phyloP scores from a whole-genome alignment of 805 yeast genomes.

The Sugiyamaella valdiviana region DNA sequence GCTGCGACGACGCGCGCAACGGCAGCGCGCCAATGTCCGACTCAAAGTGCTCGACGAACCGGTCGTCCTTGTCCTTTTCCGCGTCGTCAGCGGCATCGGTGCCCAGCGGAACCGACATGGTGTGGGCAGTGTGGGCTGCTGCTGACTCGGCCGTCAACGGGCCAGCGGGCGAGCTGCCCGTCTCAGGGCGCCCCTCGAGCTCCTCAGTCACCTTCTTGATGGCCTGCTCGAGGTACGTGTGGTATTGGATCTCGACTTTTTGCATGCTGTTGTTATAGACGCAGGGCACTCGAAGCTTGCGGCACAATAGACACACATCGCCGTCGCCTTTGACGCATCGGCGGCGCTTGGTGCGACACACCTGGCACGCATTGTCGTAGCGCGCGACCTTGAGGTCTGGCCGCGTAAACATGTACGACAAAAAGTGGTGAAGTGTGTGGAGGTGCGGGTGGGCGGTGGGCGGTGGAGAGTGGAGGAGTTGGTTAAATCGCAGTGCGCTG shows the following conservation, averaged over 20 bases:
- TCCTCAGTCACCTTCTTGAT: constrained; percentile 3
- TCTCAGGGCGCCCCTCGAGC: constrained; percentile 1
- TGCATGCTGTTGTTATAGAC: constrained; percentile 2
- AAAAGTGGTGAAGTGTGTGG: neutral
- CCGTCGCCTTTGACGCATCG: constrained; percentile 4
- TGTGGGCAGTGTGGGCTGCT: neutral
- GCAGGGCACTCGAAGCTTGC: constrained; percentile 5
- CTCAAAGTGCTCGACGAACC: constrained; percentile 8
- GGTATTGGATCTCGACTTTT: constrained; percentile 8
- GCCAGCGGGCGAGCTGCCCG: neutral
- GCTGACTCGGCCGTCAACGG: neutral
- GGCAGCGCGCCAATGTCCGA: constrained; percentile 12
- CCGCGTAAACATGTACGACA: constrained; percentile 7
- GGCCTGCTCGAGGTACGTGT: constrained; percentile 7
- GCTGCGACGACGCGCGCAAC: constrained; percentile 11
- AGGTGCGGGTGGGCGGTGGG: too few species aligned
- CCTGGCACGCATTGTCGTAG: constrained; percentile 11
- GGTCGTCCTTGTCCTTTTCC: constrained; percentile 1
- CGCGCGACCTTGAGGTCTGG: constrained; percentile 9
- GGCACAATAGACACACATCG: constrained; percentile 5
- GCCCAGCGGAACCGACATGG: neutral
- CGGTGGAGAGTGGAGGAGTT: too few species aligned
- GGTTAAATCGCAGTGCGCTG: too few species aligned
- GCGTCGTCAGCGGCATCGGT: neutral
- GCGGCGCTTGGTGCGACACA: constrained; percentile 8